Percentiles rank a stretch among this genome's conserved stretches.
Evolutionary conservation across 495 filamentous ascomycete species (phyloP).

Genomic region (Xylaria flabelliformis): DNA sequence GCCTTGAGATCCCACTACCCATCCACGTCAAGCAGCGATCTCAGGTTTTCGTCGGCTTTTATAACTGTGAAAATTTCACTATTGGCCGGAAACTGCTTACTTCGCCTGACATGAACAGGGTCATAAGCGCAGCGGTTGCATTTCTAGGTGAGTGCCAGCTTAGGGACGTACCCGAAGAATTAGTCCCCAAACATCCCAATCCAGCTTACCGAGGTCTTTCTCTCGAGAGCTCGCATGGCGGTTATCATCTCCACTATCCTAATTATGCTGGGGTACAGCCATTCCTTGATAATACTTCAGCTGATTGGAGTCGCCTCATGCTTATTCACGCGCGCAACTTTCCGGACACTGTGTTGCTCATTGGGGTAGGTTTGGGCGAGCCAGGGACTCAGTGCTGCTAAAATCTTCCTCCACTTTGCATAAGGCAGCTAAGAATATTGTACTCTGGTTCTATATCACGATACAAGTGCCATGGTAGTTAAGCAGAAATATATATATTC

Average conservation of each 20-base stretch:
- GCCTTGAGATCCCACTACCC: background rate
- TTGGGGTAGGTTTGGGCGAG: constrained; percentile 17
- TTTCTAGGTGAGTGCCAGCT: constrained; percentile 26
- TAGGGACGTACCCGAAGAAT: background rate
- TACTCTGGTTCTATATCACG: background rate
- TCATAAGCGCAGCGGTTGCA: constrained; percentile 12
- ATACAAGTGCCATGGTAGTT: background rate
- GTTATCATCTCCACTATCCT: constrained; percentile 24
- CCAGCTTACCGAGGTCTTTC: constrained; percentile 20
- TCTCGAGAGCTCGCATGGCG: background rate
- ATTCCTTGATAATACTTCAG: background rate
- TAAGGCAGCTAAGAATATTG: background rate
- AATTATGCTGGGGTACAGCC: background rate
- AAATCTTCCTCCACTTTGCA: background rate
- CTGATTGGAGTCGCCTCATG: constrained; percentile 26
- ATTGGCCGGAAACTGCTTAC: background rate
- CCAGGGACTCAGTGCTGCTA: constrained; percentile 5
- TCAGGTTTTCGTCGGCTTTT: constrained; percentile 8
- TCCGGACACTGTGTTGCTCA: constrained; percentile 9
- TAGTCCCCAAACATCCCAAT: background rate
- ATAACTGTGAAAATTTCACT: constrained; percentile 2
- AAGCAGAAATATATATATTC: background rate
- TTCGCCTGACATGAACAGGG: background rate
- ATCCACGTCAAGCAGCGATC: background rate
- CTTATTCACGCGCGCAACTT: background rate